phyloP scores from a whole-genome alignment of 768 basidiomycete genomes.

The Tephrocybe sp. region DNA sequence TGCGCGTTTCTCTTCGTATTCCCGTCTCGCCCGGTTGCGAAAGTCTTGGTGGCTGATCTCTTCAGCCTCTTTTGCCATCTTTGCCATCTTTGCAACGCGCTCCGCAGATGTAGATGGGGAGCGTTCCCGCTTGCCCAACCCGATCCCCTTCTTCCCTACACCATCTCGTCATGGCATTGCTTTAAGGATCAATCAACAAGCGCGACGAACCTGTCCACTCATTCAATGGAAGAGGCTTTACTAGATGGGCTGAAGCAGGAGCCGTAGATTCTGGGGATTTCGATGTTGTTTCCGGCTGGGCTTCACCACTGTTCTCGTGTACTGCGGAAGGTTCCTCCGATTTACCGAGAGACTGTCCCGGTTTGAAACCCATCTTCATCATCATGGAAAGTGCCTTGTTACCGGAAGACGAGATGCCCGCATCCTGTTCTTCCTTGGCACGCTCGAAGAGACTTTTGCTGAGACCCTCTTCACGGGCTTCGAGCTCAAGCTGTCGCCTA shows the following conservation, averaged over 20 bases:
- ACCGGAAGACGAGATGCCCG: constrained; percentile 43
- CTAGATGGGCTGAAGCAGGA: constrained; percentile 35
- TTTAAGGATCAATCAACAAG: constrained; percentile 3
- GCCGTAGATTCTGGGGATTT: neutral
- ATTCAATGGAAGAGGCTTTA: constrained; percentile 69
- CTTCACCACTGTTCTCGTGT: constrained; percentile 1
- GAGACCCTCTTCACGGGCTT: constrained; percentile 75
- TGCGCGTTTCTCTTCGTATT: constrained; percentile 75
- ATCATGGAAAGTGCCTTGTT: constrained; percentile 87
- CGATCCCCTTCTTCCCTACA: constrained; percentile 80
- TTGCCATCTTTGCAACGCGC: constrained; percentile 71
- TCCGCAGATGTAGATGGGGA: constrained; percentile 62
- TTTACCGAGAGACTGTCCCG: constrained; percentile 74
- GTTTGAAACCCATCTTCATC: constrained; percentile 93
- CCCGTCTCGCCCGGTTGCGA: constrained; percentile 66
- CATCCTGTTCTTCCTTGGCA: constrained; percentile 62
- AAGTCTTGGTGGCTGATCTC: constrained; percentile 53
- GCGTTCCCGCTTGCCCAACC: constrained; percentile 61
- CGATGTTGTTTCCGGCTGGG: constrained; percentile 1
- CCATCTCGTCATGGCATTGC: neutral
- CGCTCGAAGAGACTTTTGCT: constrained; percentile 78
- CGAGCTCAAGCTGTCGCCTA: constrained; percentile 66
- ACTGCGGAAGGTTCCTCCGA: constrained; percentile 21
- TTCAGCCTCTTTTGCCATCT: constrained; percentile 75
- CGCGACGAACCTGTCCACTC: constrained; percentile 74